Base-by-base conservation (phyloP, 345 rosid species). In the Brassica napus region DNA sequence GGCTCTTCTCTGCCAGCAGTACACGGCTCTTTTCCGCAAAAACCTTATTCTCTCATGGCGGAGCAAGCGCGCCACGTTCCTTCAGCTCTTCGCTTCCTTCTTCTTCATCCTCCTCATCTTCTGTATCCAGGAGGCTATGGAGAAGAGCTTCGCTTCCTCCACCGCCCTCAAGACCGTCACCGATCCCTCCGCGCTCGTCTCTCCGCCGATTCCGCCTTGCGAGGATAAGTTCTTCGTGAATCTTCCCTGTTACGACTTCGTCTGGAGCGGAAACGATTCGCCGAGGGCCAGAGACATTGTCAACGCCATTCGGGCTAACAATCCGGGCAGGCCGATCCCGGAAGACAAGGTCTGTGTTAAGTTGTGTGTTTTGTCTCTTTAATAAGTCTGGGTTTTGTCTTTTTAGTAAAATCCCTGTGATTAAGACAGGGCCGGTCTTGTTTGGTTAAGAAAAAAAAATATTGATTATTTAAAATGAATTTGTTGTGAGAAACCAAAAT, bases 21-120 rank as follows among this genome's bases (percentile, higher is more conserved):
- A 80, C 86, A 70, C 8, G 55, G 89, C 97, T 8, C 69, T 94
- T 12, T 85, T 90, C 67, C 60, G 72, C 69, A 94, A 94, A 84
- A 94, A 94, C 84, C 82, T 92, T n/a, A 65, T 89, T 42, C 92
- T 94, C 1, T 90, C 98, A 82, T 92, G 97, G 97, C 79, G 97
- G 78, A 88, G 84, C 95, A 92, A 90, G 84, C 78, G 88, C 57
- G 92, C 97, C 0, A 85, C 94, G 26, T 85, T 89, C 37, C 82
- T 94, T 30, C 97, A 94, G 80, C 92, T 94, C 30, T 92, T 94
- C 85, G 83, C 98, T 44, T 92, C 98, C 26, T 61, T 94, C 42
- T 87, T 94, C 88, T 94, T 94, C 90, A 87, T 94, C 73, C 83
- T 94, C 73, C 90, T 94, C 75, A 86, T 94, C 75, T 92, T 88